Evolutionary conservation across 495 filamentous ascomycete species (phyloP).

Genomic region (Haplographium delicatum): DNA sequence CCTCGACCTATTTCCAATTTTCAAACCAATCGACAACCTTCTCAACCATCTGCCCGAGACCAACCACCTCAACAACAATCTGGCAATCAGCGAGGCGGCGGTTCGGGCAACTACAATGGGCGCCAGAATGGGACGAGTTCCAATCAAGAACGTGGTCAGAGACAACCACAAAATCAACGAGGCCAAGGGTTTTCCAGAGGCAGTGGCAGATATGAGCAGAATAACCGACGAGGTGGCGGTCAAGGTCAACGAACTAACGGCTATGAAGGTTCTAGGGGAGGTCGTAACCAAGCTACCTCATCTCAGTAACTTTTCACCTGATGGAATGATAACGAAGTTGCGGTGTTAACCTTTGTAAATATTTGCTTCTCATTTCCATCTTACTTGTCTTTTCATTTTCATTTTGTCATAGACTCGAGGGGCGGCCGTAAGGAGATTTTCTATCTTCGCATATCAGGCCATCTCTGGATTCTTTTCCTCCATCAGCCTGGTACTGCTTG

Average conservation of each 20-base stretch:
- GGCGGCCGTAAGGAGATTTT: conserved; percentile 9
- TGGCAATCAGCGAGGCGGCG: conserved; percentile 20
- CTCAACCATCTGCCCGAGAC: conserved; percentile 21
- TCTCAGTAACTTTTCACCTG: conserved; percentile 19
- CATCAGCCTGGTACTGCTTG: conserved; percentile 1
- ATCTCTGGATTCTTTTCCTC: conserved; percentile 9
- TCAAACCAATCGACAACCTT: conserved; percentile 23
- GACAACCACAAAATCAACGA: conserved; percentile 29
- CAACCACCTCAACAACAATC: conserved; percentile 27
- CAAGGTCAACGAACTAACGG: conserved; percentile 34
- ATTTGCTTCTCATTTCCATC: conserved; percentile 21
- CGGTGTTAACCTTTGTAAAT: conserved; percentile 25
- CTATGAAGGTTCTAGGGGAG: conserved; percentile 38
- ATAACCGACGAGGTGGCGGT: conserved; percentile 30
- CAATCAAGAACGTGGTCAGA: conserved; percentile 35
- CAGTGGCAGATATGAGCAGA: conserved; percentile 33
- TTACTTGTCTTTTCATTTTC: no score
- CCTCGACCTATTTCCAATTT: conserved; percentile 64
- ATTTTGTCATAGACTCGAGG: conserved; percentile 24
- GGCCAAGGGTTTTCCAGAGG: conserved; percentile 19
- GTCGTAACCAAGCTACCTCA: conserved; percentile 32
- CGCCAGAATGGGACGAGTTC: conserved; percentile 20
- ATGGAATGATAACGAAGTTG: conserved; percentile 2
- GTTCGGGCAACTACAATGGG: conserved; percentile 16
- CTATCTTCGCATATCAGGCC: conserved; percentile 7